Conservation (phyloP, 2,329 filamentous ascomycete species). For the Fusarium cicatricum region DNA sequence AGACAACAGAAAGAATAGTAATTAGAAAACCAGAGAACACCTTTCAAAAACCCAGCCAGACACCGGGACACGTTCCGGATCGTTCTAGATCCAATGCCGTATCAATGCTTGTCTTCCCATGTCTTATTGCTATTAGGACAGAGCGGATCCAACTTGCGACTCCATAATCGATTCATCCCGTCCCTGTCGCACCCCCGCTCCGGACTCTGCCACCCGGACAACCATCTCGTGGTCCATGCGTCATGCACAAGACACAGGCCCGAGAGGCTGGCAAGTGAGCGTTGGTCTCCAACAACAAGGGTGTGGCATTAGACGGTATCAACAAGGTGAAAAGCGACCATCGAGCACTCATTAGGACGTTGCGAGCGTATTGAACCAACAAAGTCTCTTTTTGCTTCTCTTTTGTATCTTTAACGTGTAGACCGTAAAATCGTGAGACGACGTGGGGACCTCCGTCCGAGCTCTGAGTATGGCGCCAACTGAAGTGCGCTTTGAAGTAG, state of each 20-base stretch:
- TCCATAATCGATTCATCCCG: constrained; percentile 16
- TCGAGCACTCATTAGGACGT: constrained; percentile 34
- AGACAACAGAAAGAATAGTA: constrained; percentile 31
- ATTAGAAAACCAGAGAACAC: constrained; percentile 25
- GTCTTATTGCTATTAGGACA: constrained; percentile 12
- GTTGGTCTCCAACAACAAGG: constrained; percentile 5
- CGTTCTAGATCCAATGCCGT: constrained; percentile 31
- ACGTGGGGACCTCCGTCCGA: constrained; percentile 29
- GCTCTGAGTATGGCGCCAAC: constrained; percentile 30
- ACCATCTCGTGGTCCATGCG: constrained; percentile 21
- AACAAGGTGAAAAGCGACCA: constrained; percentile 11
- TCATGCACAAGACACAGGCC: constrained; percentile 19
- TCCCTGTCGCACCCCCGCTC: constrained; percentile 1
- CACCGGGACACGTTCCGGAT: constrained; percentile 28
- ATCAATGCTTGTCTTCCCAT: constrained; percentile 16
- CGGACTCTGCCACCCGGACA: constrained; percentile 10
- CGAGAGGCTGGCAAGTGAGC: constrained; percentile 7
- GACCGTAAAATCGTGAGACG: constrained; percentile 42
- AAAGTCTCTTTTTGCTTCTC: constrained; percentile 40
- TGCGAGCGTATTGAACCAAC: constrained; percentile 37
- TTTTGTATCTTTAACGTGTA: constrained; percentile 42
- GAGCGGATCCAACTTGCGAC: constrained; percentile 28
- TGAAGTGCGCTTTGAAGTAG: constrained; percentile 34
- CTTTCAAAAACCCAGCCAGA: constrained; percentile 30
- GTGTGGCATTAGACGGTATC: constrained; percentile 6